Percentiles rank a stretch among this genome's conserved stretches.
Conservation (phyloP, 2,329 filamentous ascomycete genomes). For the Thelonectria rubi region DNA sequence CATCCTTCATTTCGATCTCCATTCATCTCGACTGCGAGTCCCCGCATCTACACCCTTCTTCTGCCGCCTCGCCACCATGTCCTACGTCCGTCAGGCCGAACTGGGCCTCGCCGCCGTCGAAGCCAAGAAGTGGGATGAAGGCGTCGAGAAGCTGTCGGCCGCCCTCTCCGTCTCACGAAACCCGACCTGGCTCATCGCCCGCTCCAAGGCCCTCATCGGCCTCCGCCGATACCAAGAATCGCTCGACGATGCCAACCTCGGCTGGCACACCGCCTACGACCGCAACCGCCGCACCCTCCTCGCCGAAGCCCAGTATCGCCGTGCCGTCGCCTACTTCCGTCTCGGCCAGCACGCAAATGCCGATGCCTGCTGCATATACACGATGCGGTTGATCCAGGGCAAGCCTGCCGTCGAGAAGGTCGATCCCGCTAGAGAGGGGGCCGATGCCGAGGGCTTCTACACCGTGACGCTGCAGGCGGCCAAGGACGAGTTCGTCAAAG, state of each 20-base stretch:
- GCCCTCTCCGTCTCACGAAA: conserved; percentile 74
- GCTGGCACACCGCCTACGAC: conserved; percentile 67
- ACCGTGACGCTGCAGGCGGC: conserved; percentile 48
- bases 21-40: background rate
- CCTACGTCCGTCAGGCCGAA: conserved; percentile 59
- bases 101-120: conserved; percentile 73
- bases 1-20: background rate
- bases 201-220: conserved; percentile 80
- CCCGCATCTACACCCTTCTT: background rate
- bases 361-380: conserved; percentile 72
- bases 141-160: conserved; percentile 72
- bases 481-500: conserved; percentile 42
- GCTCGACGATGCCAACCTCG: conserved; percentile 74
- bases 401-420: conserved; percentile 44
- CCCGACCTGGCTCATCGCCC: conserved; percentile 81
- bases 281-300: conserved; percentile 81
- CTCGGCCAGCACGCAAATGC: conserved; percentile 79
- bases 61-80: conserved; percentile 51
- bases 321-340: conserved; percentile 77
- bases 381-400: conserved; percentile 52
- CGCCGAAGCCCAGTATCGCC: conserved; percentile 81
- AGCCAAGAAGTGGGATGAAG: conserved; percentile 70
- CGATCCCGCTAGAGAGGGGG: conserved; percentile 42
- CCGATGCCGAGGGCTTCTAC: conserved; percentile 60
- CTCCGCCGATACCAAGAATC: conserved; percentile 68